Base-by-base conservation (phyloP, 2,329 filamentous ascomycete genomes). In the Fusarium coffeatum region DNA sequence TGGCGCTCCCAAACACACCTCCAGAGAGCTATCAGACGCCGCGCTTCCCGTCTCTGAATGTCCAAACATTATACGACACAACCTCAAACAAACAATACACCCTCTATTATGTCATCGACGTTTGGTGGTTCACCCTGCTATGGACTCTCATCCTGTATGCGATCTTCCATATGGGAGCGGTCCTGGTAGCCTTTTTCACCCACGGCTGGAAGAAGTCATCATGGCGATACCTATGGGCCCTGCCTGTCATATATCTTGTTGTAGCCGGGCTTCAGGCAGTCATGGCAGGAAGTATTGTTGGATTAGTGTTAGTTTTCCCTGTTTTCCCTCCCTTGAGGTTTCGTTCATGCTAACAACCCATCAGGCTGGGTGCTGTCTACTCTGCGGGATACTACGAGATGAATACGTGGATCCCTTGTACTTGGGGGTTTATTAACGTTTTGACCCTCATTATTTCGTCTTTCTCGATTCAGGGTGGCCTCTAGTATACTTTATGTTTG, bases 391-490 rank as follows among this genome's bases (percentile, higher is more conserved):
- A 91, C 80, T 97, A 95, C 78, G 86, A 90, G 74, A 96, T 97
- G 93, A 95, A 93, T 47, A 97, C 94, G 0, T 97, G 94, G 94
- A 92, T 97, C 54, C 94, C 94, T 0, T 92, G 96, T 76, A 87
- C 94, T 23, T 97, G 94, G 94, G 93, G 89, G 2, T 86, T 93
- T 76, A 91, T 95, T 78, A 97, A 93, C 78, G 90, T 95, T 12
- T 79, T 97, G 48, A 87, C 97, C 30, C 83, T 98, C 47, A 89
- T 97, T 51, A 84, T 97, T 67, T 96, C 93, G 8, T 96, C 93
- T 6, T 97, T 97, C 78, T 93, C 93, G n/a, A 94, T 97, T 54
- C 93, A 97, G 77, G 93, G 94, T 50, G 94, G 93, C 41, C 85
- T 97, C 66, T 97, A 80, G 89, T 32, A 30, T 8, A 10, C 43